Evolutionary conservation across 306 rosid genomes (phyloP).

Genomic region (Dalbergia cultrata): DNA sequence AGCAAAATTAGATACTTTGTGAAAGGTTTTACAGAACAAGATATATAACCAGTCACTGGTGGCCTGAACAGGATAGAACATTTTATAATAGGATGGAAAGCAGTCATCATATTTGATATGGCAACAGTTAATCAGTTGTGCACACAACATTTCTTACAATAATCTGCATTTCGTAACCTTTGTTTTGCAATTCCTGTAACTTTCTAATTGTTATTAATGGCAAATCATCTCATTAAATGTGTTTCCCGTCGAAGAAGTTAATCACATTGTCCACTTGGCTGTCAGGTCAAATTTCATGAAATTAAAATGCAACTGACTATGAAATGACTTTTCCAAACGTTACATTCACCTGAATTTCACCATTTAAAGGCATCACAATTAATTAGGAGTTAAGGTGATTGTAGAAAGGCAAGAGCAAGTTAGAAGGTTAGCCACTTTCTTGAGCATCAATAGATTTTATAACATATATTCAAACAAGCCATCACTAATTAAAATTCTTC

Average conservation of each 20-base stretch:
- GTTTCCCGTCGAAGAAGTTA: background rate
- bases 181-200: background rate
- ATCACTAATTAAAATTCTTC: constrained; percentile 26
- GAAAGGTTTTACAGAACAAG: background rate
- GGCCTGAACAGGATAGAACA: constrained; percentile 10
- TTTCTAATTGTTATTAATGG: background rate
- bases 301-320: background rate
- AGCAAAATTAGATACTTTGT: constrained; percentile 31
- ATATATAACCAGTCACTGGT: constrained; percentile 20
- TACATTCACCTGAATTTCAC: background rate
- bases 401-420: constrained; percentile 14
- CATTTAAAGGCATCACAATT: background rate
- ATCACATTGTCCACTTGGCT: background rate
- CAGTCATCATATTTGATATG: background rate
- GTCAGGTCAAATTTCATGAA: background rate
- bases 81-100: background rate
- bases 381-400: constrained; percentile 1
- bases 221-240: background rate
- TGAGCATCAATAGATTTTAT: constrained; percentile 31
- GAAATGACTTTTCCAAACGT: constrained; percentile 1
- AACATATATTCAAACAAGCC: constrained; percentile 18
- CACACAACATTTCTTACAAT: background rate
- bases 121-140: background rate
- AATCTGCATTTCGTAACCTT: background rate
- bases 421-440: constrained; percentile 8